Evolutionary conservation across 768 basidiomycete genomes (phyloP), one percentile per base, ranked within the genome.

Genomic region (Clavaria fumosa): DNA sequence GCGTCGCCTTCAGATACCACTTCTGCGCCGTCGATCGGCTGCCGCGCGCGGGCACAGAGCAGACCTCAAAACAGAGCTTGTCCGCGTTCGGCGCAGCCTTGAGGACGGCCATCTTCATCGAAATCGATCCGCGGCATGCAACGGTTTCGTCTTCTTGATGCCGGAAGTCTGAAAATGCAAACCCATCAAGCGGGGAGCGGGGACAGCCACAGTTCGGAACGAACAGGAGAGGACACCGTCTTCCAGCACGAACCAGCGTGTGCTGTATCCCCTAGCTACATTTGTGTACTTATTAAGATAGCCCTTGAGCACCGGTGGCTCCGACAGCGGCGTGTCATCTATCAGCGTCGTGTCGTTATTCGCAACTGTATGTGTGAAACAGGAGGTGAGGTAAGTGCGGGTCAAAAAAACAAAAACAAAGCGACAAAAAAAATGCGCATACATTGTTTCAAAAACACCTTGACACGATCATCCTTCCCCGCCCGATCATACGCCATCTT

Each of bases 211-310:
- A 28, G 14, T 23, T 28, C 12, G 35, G 10, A 22, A 69, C 81
- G 18, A 51, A 84, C 85, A 89, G 12, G 82, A 85, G n/a, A 91
- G 54, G 17, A 82, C 63, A 0, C 86, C 90, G 37, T 79, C 72
- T 49, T 83, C 77, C 15, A 95, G 67, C 0, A 93, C 85, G 50
- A 96, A 93, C 88, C 89, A 95, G 1, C 89, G 66, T 0, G 82
- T 80, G 41, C 75, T 77, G 52, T 89, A 93, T 0, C 91, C 90
- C 47, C 75, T 78, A 0, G 86, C 85, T 26, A 95, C 83, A 47
- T 95, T 96, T 1, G 80, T 77, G 51, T 90, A 95, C 54, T 96
- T 96, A 55, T 82, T 86, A 14, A 88, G 60, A 50, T 86, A 86
- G 0, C 84, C 86, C 44, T 71, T 75, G 40, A 85, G 55, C 2